Percentiles rank a stretch among this genome's conserved stretches.
These are phyloP conservation scores for Phytophthora pisi DNA, from an alignment of 352 stramenopile genomes.

Conservation along the genomic window DNA sequence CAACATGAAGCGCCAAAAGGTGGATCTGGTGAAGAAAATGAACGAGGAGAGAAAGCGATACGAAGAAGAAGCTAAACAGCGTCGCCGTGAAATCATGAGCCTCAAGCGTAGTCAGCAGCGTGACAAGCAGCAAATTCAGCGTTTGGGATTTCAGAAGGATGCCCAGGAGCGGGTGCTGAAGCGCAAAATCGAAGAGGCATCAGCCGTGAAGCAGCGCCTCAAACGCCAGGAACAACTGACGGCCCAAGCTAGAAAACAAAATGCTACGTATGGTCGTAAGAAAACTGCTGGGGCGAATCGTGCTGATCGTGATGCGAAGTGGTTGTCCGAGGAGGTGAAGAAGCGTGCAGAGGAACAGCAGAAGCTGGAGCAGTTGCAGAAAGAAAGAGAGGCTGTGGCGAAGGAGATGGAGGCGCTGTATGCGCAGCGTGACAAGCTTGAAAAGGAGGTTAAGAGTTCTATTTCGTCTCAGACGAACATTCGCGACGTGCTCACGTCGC, in stretches of 20 bases:
- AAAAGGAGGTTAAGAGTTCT: slow-evolving; percentile 70
- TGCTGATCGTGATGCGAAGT: slow-evolving; percentile 69
- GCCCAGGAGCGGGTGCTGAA: slow-evolving; percentile 88
- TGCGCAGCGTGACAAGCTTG: slow-evolving; percentile 70
- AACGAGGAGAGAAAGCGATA: slow-evolving; percentile 84
- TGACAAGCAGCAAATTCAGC: slow-evolving; percentile 86
- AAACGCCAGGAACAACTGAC: slow-evolving; percentile 86
- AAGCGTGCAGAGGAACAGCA: slow-evolving; percentile 82
- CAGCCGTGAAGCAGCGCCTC: slow-evolving; percentile 74
- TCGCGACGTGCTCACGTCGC: slow-evolving; percentile 81
- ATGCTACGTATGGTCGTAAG: slow-evolving; percentile 57
- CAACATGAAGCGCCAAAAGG: slow-evolving; percentile 90
- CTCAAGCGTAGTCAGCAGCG: slow-evolving; percentile 83
- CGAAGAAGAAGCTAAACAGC: slow-evolving; percentile 81
- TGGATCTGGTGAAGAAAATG: slow-evolving; percentile 91
- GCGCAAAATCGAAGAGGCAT: slow-evolving; percentile 89
- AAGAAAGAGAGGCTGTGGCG: slow-evolving; percentile 73
- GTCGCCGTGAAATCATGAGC: slow-evolving; percentile 77
- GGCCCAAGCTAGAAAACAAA: slow-evolving; percentile 72
- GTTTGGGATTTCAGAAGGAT: slow-evolving; percentile 81
- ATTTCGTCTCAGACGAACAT: slow-evolving; percentile 70
- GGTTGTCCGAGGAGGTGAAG: slow-evolving; percentile 86
- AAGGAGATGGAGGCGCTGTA: slow-evolving; percentile 87
- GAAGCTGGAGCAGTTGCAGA: slow-evolving; percentile 85
- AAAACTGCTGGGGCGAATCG: slow-evolving; percentile 43